Evolutionary conservation across 2,329 filamentous ascomycete species (phyloP).

Genomic region (Daldinia eschscholtzii): DNA sequence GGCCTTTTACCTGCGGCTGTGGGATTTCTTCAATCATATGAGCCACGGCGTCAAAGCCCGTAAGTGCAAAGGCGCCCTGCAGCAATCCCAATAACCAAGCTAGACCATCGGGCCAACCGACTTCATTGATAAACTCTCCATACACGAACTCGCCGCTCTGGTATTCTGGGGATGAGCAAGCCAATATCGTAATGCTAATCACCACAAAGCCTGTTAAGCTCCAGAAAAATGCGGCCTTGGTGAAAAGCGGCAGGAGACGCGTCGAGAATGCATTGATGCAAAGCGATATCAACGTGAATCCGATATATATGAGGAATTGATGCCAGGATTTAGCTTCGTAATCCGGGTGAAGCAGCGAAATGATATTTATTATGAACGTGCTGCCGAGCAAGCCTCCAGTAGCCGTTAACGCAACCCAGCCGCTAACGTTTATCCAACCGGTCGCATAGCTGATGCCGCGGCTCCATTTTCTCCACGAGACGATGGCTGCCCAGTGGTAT

Average conservation of each 20-base stretch:
- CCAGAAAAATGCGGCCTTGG: conserved; percentile 78
- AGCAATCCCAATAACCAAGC: conserved; percentile 68
- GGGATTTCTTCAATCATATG: conserved; percentile 72
- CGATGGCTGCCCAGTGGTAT: conserved; percentile 79
- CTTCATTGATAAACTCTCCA: conserved; percentile 74
- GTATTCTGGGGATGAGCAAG: conserved; percentile 74
- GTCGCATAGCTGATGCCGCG: conserved; percentile 76
- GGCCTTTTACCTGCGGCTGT: conserved; percentile 52
- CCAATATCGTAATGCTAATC: conserved; percentile 76
- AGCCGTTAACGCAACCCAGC: conserved; percentile 77
- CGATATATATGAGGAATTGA: conserved; percentile 79
- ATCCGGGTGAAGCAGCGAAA: conserved; percentile 69
- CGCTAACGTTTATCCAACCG: conserved; percentile 80
- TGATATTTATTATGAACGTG: conserved; percentile 74
- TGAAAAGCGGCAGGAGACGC: conserved; percentile 72
- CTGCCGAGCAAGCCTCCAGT: conserved; percentile 76
- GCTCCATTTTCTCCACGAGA: conserved; percentile 71
- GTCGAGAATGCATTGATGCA: conserved; percentile 75
- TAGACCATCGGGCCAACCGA: conserved; percentile 77
- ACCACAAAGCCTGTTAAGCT: conserved; percentile 76
- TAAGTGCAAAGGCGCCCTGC: conserved; percentile 64
- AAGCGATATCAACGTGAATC: conserved; percentile 71
- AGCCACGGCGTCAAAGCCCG: conserved; percentile 66
- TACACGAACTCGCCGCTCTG: conserved; percentile 75
- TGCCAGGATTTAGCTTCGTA: conserved; percentile 75